phyloP scores from a whole-genome alignment of 2,329 filamentous ascomycete species.

The Venturia oleaginea region DNA sequence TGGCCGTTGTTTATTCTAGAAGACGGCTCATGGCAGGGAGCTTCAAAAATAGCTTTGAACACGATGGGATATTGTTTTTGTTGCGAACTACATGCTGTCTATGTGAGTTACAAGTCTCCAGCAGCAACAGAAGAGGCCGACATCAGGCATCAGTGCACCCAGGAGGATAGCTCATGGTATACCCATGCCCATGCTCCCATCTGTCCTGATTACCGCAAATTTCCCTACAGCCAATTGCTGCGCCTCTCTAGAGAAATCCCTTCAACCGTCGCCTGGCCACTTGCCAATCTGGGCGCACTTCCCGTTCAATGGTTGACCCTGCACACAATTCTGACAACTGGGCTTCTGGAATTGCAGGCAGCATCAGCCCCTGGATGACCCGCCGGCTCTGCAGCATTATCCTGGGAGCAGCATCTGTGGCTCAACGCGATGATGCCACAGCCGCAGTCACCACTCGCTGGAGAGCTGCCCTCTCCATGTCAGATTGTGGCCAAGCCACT shows the following conservation, averaged over 20 bases:
- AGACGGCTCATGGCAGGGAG: too few relatives aligned
- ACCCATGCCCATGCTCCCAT: too few relatives aligned
- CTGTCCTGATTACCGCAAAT: conserved; percentile 3
- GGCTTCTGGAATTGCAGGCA: not conserved
- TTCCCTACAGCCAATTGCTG: not conserved
- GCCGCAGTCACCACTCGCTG: not conserved
- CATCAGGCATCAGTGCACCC: not conserved
- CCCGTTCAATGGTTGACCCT: not conserved
- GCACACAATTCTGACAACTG: not conserved
- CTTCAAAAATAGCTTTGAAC: too few relatives aligned
- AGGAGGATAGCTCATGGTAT: too few relatives aligned
- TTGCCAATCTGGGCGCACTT: not conserved
- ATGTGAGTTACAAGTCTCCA: too few relatives aligned
- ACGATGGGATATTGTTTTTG: too few relatives aligned
- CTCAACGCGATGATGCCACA: not conserved
- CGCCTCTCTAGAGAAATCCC: not conserved
- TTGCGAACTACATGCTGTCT: too few relatives aligned
- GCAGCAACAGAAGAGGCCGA: too few relatives aligned
- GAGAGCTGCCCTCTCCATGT: not conserved
- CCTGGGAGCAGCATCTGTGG: not conserved
- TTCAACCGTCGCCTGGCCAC: not conserved
- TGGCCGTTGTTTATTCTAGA: too few relatives aligned
- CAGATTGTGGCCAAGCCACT: not conserved
- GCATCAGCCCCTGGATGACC: not conserved
- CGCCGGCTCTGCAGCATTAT: not conserved